Percentiles rank a stretch among this genome's conserved stretches.
Evolutionary conservation across 2,329 filamentous ascomycete genomes (phyloP).

Genomic region (Penicillium hesseltinei): DNA sequence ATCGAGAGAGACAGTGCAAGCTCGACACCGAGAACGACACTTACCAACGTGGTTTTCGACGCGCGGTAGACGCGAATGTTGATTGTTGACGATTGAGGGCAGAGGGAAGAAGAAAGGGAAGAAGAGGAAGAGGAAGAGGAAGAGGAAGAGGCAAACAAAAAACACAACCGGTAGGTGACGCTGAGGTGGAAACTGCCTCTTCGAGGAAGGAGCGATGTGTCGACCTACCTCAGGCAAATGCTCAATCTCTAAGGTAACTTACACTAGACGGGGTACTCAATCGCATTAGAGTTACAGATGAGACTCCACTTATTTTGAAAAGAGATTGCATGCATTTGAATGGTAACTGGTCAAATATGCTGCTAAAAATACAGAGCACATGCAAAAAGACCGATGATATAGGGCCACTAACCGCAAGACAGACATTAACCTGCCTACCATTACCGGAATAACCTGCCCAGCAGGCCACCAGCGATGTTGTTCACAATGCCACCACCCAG

Average conservation of each 20-base stretch:
- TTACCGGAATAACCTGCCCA: conserved; percentile 55
- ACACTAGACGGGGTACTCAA: not conserved
- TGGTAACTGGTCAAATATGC: conserved; percentile 4
- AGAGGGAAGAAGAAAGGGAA: not conserved
- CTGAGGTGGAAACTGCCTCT: not conserved
- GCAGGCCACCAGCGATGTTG: conserved; percentile 55
- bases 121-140: not conserved
- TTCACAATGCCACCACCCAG: conserved; percentile 55
- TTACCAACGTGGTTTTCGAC: not conserved
- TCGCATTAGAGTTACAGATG: not conserved
- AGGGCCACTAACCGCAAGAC: not conserved
- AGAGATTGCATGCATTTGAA: conserved; percentile 5
- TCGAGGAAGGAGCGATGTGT: conserved; percentile 1
- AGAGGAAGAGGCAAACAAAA: not conserved
- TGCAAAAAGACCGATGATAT: not conserved
- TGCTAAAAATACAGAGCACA: conserved; percentile 8
- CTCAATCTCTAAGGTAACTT: not conserved
- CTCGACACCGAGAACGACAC: not conserved
- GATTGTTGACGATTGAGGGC: not conserved
- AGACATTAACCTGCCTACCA: not conserved
- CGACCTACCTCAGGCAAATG: not conserved
- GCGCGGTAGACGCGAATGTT: too few species aligned
- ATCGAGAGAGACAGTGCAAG: not conserved
- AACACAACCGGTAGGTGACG: not conserved
- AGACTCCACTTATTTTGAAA: not conserved